Percentiles rank a stretch among this genome's conserved stretches.
These are phyloP conservation scores for Euryodendron excelsum DNA, from an alignment of 148 eudicot species.

Conservation along the genomic window DNA sequence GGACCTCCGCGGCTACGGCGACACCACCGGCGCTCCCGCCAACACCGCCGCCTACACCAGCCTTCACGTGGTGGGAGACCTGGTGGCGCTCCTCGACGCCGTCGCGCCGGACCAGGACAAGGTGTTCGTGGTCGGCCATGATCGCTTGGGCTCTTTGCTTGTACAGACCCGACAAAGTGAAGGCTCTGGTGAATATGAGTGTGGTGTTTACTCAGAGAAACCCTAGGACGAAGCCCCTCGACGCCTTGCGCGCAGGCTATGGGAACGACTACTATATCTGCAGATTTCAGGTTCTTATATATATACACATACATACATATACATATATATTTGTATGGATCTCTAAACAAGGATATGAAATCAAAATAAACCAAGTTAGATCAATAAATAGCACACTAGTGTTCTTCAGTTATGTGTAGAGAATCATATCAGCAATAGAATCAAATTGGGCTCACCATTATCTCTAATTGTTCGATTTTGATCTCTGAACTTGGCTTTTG, in stretches of 20 bases:
- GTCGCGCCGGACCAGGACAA: conserved; percentile 19
- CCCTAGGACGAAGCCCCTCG: conserved; percentile 25
- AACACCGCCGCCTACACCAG: conserved; percentile 9
- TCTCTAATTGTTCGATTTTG: too few species aligned
- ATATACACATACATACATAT: not conserved
- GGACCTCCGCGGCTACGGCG: too few species aligned
- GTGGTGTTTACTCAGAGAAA: conserved; percentile 31
- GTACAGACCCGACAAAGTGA: conserved; percentile 38
- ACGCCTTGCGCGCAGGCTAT: conserved; percentile 24
- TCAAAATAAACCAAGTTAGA: too few species aligned
- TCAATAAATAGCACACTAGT: too few species aligned
- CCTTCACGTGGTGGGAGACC: conserved; percentile 41
- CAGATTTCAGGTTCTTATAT: conserved; percentile 40
- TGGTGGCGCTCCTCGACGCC: conserved; percentile 33
- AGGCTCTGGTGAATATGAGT: conserved; percentile 39
- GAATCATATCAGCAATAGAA: too few species aligned
- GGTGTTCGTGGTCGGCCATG: conserved; percentile 47
- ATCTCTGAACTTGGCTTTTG: too few species aligned
- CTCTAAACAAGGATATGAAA: not conserved
- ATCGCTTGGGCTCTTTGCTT: conserved; percentile 42
- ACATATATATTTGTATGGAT: not conserved
- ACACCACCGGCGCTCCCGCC: too few species aligned
- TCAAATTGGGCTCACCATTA: too few species aligned
- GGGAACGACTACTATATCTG: conserved; percentile 44
- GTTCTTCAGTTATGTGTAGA: too few species aligned